A percentile compares a stretch with the other conserved stretches of the same genome.
phyloP scores from a whole-genome alignment of 2,329 filamentous ascomycete genomes.

The Calonectria fujianensis region DNA sequence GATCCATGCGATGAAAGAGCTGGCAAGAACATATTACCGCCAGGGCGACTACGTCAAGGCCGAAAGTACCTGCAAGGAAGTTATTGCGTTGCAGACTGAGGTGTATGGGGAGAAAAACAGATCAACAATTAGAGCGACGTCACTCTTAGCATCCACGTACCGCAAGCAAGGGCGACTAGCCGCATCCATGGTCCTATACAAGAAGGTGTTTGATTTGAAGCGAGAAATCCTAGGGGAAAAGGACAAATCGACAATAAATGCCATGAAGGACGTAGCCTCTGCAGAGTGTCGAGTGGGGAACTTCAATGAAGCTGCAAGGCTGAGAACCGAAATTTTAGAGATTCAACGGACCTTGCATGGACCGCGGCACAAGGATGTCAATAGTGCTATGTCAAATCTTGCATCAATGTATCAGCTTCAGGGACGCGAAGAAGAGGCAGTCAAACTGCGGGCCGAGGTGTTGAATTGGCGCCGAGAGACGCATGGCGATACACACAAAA shows the following conservation, averaged over 20 bases:
- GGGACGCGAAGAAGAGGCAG: neutral
- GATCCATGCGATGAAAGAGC: neutral
- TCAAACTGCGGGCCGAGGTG: neutral
- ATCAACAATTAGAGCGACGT: neutral
- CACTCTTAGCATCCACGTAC: neutral
- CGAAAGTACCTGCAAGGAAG: neutral
- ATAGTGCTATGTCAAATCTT: neutral
- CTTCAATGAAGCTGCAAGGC: neutral
- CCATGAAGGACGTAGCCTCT: neutral
- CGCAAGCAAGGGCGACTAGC: neutral
- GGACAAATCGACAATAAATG: neutral
- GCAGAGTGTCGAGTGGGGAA: constrained; percentile 16
- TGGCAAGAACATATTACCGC: neutral
- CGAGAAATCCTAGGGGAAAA: neutral
- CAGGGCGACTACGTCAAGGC: neutral
- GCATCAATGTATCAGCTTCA: neutral
- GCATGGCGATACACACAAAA: neutral
- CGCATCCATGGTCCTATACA: neutral
- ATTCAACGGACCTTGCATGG: neutral
- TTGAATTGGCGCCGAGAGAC: neutral
- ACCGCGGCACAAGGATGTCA: neutral
- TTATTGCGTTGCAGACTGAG: neutral
- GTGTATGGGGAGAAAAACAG: neutral
- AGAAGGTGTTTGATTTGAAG: neutral
- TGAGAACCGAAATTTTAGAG: neutral